Conservation (phyloP, 179 eudicot species). For the Beta macrorhiza region DNA sequence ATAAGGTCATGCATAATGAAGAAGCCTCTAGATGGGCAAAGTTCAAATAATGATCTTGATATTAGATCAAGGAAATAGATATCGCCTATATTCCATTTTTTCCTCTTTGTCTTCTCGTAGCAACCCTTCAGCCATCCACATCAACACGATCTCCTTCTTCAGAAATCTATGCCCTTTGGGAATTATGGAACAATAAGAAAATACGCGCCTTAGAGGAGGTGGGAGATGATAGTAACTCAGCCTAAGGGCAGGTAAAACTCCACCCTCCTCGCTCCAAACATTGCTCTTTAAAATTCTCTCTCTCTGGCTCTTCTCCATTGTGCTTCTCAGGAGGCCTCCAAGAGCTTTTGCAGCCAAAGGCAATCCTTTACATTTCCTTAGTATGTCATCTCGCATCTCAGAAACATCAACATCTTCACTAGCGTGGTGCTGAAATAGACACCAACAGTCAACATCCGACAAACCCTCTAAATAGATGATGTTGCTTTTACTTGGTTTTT, state of each 20-base stretch:
- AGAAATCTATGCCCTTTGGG: constrained; percentile 22
- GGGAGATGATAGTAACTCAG: constrained; percentile 34
- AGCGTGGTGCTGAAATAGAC: constrained; percentile 8
- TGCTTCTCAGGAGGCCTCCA: constrained; percentile 24
- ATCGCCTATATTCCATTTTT: constrained; percentile 13
- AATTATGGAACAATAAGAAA: constrained; percentile 30
- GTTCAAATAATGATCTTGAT: constrained; percentile 27
- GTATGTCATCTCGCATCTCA: not conserved
- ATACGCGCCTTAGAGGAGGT: constrained; percentile 28
- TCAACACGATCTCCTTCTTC: constrained; percentile 11
- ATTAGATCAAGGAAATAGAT: constrained; percentile 20
- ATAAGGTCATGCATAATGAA: constrained; percentile 31
- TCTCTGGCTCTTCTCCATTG: constrained; percentile 21
- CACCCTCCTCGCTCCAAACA: constrained; percentile 25
- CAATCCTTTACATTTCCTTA: constrained; percentile 1
- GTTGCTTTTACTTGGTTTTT: not conserved
- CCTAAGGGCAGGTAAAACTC: constrained; percentile 27
- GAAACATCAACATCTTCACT: not conserved
- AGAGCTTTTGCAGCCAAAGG: constrained; percentile 27
- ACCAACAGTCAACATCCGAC: constrained; percentile 4
- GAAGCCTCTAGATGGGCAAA: too few species aligned
- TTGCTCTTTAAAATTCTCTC: constrained; percentile 13
- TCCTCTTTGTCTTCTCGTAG: too few species aligned
- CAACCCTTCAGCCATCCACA: not conserved
- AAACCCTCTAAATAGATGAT: not conserved